phyloP scores from a whole-genome alignment of 106 monocot species.

The Allium fistulosum region DNA sequence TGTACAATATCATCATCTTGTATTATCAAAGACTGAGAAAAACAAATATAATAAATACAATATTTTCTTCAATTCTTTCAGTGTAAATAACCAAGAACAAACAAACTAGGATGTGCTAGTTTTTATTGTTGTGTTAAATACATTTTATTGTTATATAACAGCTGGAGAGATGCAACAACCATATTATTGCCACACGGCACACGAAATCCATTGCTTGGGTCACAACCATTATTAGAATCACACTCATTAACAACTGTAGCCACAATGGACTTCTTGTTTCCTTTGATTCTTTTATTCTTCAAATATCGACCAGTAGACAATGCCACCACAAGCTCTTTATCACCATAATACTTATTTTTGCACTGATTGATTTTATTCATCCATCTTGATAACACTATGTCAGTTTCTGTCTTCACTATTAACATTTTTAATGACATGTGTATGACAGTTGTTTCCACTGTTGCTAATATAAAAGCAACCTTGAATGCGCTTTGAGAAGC shows the following conservation, averaged over 20 bases:
- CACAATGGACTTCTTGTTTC: constrained; percentile 17
- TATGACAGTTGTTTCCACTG: background rate
- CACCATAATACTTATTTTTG: constrained; percentile 14
- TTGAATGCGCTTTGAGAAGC: constrained; percentile 4
- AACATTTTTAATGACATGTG: background rate
- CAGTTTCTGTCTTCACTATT: background rate
- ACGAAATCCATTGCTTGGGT: constrained; percentile 11
- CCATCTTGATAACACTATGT: background rate
- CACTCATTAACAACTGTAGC: constrained; percentile 45
- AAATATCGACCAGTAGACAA: background rate
- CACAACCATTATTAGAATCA: constrained; percentile 29
- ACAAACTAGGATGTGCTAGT: too few relatives aligned
- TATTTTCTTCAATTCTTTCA: too few relatives aligned
- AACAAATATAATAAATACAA: too few relatives aligned
- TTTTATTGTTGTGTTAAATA: too few relatives aligned
- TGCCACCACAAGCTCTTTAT: constrained; percentile 21
- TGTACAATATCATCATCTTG: too few relatives aligned
- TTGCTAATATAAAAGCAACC: background rate
- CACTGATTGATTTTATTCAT: constrained; percentile 1
- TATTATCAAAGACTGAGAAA: too few relatives aligned
- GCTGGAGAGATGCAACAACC: too few relatives aligned
- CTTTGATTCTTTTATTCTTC: constrained; percentile 12
- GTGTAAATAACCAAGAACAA: too few relatives aligned
- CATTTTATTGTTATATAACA: too few relatives aligned
- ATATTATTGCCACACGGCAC: too few relatives aligned